A percentile compares a stretch with the other conserved stretches of the same genome.
These are phyloP conservation scores for Truncatella angustata DNA, from an alignment of 2,329 filamentous ascomycete species.

Conservation along the genomic window DNA sequence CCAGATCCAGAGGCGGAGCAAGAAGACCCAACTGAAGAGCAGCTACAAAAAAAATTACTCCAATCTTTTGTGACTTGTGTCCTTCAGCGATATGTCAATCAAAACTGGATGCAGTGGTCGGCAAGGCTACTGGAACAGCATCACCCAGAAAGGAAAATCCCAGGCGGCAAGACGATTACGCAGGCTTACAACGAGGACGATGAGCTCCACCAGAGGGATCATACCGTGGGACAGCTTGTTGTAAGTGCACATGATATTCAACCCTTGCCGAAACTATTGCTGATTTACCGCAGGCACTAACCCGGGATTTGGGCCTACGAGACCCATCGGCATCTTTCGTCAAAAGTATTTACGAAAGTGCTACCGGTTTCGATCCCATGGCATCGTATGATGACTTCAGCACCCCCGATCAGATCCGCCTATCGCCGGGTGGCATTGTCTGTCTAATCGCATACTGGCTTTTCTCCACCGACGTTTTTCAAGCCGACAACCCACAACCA, in stretches of 20 bases:
- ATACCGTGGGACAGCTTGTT: slow-evolving; percentile 69
- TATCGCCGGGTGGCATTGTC: slow-evolving; percentile 58
- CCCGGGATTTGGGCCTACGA: slow-evolving; percentile 58
- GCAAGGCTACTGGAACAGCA: slow-evolving; percentile 67
- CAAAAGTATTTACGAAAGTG: slow-evolving; percentile 39
- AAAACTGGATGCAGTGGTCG: slow-evolving; percentile 59
- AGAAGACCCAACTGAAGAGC: slow-evolving; percentile 54
- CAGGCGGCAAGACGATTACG: slow-evolving; percentile 58
- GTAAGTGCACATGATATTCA: slow-evolving; percentile 39
- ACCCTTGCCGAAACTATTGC: slow-evolving; percentile 2
- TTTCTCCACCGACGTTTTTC: slow-evolving; percentile 61
- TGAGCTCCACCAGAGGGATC: slow-evolving; percentile 58
- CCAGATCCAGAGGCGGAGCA: slow-evolving; percentile 62
- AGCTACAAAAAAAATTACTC: slow-evolving; percentile 62
- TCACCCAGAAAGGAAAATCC: slow-evolving; percentile 62
- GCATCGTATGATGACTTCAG: slow-evolving; percentile 45
- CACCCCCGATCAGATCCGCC: slow-evolving; percentile 49
- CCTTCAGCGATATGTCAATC: slow-evolving; percentile 69
- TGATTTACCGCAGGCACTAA: slow-evolving; percentile 51
- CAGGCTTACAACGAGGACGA: slow-evolving; percentile 65
- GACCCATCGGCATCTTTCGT: slow-evolving; percentile 45
- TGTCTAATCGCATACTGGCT: slow-evolving; percentile 62
- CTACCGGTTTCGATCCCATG: slow-evolving; percentile 44
- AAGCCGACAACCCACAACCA: slow-evolving; percentile 51
- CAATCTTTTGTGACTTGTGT: slow-evolving; percentile 78